Evolutionary conservation across 306 rosid genomes (phyloP).

Genomic region (Prunus fruticosa): DNA sequence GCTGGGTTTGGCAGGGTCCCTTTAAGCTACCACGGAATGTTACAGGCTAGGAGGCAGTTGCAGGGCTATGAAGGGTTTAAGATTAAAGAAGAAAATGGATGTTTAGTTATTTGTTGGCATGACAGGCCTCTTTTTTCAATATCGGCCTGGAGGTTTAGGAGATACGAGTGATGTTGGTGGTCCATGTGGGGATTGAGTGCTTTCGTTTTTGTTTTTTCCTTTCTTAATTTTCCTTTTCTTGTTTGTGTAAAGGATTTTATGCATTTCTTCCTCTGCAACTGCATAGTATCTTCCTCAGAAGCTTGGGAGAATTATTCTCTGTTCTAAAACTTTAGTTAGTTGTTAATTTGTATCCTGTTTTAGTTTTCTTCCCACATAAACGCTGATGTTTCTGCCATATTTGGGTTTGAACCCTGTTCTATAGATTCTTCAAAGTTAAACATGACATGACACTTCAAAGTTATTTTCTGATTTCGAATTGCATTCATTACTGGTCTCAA

Average conservation of each 20-base stretch:
- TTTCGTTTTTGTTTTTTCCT: background rate
- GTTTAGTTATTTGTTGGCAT: conserved; percentile 58
- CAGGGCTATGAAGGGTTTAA: conserved; percentile 54
- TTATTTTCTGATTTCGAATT: too few relatives aligned
- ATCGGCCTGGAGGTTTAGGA: conserved; percentile 63
- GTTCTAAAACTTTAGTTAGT: background rate
- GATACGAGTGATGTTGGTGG: conserved; percentile 29
- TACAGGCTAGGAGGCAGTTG: conserved; percentile 49
- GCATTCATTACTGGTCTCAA: too few relatives aligned
- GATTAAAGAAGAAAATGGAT: conserved; percentile 47
- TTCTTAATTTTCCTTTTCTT: conserved; percentile 12
- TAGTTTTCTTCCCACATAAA: background rate
- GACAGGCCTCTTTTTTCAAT: conserved; percentile 60
- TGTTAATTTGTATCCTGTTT: background rate
- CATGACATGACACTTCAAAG: too few relatives aligned
- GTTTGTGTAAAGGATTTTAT: conserved; percentile 26
- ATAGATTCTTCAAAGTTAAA: background rate
- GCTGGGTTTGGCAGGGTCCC: conserved; percentile 61
- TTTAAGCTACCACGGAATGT: conserved; percentile 49
- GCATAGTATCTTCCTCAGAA: conserved; percentile 11
- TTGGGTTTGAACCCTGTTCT: background rate
- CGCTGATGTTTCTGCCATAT: conserved; percentile 7
- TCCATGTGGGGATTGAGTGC: conserved; percentile 9
- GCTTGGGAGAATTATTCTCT: conserved; percentile 3
- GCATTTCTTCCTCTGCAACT: conserved; percentile 8